These are phyloP conservation scores for Xylaria grammica DNA, from an alignment of 495 filamentous ascomycete genomes.

Conservation along the genomic window DNA sequence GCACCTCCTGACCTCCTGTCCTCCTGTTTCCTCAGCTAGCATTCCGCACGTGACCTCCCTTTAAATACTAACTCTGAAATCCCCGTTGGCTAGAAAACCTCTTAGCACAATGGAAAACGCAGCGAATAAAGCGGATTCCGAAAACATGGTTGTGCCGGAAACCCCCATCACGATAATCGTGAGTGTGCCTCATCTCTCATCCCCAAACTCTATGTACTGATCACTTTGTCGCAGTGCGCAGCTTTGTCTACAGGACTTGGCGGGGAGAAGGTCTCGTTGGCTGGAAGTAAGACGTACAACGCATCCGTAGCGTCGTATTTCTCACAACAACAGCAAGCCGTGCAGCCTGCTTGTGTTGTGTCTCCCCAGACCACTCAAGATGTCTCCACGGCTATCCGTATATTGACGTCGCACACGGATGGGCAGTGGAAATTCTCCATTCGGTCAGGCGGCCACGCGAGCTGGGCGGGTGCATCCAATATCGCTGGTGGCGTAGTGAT, in stretches of 20 bases:
- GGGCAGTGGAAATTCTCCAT: constrained; percentile 42
- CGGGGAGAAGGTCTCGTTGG: background rate
- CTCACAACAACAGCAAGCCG: constrained; percentile 23
- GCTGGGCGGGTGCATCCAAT: constrained; percentile 39
- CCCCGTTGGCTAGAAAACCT: too few relatives aligned
- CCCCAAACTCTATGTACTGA: too few relatives aligned
- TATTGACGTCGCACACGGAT: constrained; percentile 22
- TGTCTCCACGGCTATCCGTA: constrained; percentile 44
- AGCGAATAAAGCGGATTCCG: too few relatives aligned
- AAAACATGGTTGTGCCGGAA: too few relatives aligned
- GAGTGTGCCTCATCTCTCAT: too few relatives aligned
- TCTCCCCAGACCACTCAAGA: constrained; percentile 40
- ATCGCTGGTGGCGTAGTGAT: constrained; percentile 50
- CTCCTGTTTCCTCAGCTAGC: too few relatives aligned
- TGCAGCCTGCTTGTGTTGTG: constrained; percentile 49
- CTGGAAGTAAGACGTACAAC: background rate
- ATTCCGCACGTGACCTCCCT: too few relatives aligned
- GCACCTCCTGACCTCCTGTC: too few relatives aligned
- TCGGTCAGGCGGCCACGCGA: constrained; percentile 50
- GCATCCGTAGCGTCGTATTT: constrained; percentile 25
- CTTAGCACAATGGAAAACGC: too few relatives aligned
- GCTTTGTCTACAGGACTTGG: background rate
- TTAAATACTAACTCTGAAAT: too few relatives aligned
- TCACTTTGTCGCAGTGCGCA: too few relatives aligned
- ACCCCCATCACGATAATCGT: too few relatives aligned